Conservation (phyloP, 1,139 yeast genomes). For the Diutina pseudorugosa region DNA sequence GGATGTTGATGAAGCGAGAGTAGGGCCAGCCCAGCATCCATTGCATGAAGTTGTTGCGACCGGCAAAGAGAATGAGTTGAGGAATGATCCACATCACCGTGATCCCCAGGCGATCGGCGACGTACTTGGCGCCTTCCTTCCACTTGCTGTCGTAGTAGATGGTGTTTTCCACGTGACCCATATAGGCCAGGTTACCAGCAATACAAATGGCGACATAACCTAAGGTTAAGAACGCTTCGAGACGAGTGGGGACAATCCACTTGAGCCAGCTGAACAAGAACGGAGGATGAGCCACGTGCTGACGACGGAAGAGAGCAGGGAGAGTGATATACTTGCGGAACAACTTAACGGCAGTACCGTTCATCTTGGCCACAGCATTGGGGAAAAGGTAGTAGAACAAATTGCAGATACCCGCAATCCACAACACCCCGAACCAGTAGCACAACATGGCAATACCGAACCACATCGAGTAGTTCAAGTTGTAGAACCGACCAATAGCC, state of each 20-base stretch:
- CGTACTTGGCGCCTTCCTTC: constrained; percentile 38
- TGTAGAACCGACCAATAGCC: not conserved
- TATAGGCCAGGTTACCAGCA: not conserved
- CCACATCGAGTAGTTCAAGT: constrained; percentile 26
- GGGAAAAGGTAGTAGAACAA: constrained; percentile 24
- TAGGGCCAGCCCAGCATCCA: constrained; percentile 13
- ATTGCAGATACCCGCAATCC: constrained; percentile 32
- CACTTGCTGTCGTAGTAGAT: constrained; percentile 14
- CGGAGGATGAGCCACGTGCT: constrained; percentile 25
- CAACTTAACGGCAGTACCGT: constrained; percentile 21
- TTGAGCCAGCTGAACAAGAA: not conserved
- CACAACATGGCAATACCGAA: constrained; percentile 38
- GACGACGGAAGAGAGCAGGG: constrained; percentile 33
- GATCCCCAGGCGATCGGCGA: constrained; percentile 31
- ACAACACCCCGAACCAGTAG: constrained; percentile 32
- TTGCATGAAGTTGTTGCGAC: constrained; percentile 4
- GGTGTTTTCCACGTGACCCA: constrained; percentile 12
- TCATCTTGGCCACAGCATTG: constrained; percentile 16
- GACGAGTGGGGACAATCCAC: constrained; percentile 1
- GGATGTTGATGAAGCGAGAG: constrained; percentile 31
- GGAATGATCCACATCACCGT: constrained; percentile 3
- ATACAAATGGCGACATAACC: not conserved
- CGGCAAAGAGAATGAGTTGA: not conserved
- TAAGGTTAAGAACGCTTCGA: not conserved
- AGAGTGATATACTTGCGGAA: constrained; percentile 31